phyloP scores from a whole-genome alignment of 306 rosid genomes.

The Chamaecrista fasciculata region DNA sequence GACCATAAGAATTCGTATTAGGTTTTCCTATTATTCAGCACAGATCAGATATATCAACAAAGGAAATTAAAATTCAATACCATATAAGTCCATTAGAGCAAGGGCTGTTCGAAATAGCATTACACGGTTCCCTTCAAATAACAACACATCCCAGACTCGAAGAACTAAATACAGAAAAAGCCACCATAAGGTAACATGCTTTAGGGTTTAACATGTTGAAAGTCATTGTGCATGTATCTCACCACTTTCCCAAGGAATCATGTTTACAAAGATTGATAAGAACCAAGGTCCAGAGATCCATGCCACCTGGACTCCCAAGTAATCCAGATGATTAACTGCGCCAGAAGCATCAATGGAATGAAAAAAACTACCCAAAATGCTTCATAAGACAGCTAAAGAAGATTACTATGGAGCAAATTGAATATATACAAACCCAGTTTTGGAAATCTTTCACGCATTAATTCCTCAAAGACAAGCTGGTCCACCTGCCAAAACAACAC shows the following conservation, averaged over 20 bases:
- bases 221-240: slow-evolving; percentile 34
- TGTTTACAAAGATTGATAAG: slow-evolving; percentile 89
- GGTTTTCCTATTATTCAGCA: slow-evolving; percentile 23
- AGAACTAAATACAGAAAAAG: slow-evolving; percentile 59
- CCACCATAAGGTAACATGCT: slow-evolving; percentile 25
- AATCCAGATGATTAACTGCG: slow-evolving; percentile 99
- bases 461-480: slow-evolving; percentile 70
- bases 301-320: slow-evolving; percentile 98
- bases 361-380: slow-evolving; percentile 36
- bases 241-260: slow-evolving; percentile 99
- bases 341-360: slow-evolving; percentile 47
- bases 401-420: slow-evolving; percentile 21
- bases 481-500: slow-evolving; percentile 50
- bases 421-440: slow-evolving; percentile 53
- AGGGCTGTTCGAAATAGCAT: slow-evolving; percentile 94
- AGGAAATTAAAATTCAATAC: slow-evolving; percentile 42
- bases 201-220: slow-evolving; percentile 21
- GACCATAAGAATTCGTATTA: slow-evolving; percentile 10
- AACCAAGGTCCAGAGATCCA: slow-evolving; percentile 99
- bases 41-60: slow-evolving; percentile 14
- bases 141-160: slow-evolving; percentile 94
- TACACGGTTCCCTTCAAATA: slow-evolving; percentile 88
- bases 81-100: slow-evolving; percentile 90
- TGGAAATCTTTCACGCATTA: slow-evolving; percentile 65
- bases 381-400: slow-evolving; percentile 31